Base-by-base conservation (phyloP, 192 early-diverging fungal species). In the Phycomyces nitens region DNA sequence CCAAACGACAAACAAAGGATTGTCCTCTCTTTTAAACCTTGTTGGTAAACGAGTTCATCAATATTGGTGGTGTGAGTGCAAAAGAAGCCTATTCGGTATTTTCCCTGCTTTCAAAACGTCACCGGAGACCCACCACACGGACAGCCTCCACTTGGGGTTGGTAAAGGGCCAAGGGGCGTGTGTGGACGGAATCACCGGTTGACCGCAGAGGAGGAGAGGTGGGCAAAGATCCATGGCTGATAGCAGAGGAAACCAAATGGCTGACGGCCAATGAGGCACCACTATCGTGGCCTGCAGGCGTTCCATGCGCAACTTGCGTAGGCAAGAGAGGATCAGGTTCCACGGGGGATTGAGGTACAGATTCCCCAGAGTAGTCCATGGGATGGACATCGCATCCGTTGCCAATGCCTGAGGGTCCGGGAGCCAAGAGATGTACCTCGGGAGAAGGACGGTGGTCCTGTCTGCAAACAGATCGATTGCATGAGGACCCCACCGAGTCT, bases 351-450 rank as follows among this genome's bases (percentile, higher is more conserved):
- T 56, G 10, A 64, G 6, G 22, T 27, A 56, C 4, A 53, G 39
- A 29, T 11, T 6, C 0, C 8, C 11, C n/a, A 54, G 44, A 1
- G 18, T 40, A 20, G 53, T 23, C 53, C 53, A 54, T 15, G 11
- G 40, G 9, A 64, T 56, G 21, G 22, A 44, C 23, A 64, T 55
- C 0, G 53, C 26, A 9, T 56, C 24, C 0, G 24, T 18, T 14
- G 29, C 1, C 15, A 67, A 20, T 0, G 40, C 20, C 6, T 16
- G 49, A 2, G 39, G 57, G 49, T 67, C 57, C n/a, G 10, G 12
- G 7, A 47, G 21, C 65, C 65, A 67, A 5, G 58, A 67, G n/a
- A 67, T 57, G 16, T 67, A 67, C 34, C 47, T 58, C 53, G 65
- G 56, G 1, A 54, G 51, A 9, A 58, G 65, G 38, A 15, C 20